Conservation (phyloP, 164 flowering plant genomes). For the Sedum album region DNA sequence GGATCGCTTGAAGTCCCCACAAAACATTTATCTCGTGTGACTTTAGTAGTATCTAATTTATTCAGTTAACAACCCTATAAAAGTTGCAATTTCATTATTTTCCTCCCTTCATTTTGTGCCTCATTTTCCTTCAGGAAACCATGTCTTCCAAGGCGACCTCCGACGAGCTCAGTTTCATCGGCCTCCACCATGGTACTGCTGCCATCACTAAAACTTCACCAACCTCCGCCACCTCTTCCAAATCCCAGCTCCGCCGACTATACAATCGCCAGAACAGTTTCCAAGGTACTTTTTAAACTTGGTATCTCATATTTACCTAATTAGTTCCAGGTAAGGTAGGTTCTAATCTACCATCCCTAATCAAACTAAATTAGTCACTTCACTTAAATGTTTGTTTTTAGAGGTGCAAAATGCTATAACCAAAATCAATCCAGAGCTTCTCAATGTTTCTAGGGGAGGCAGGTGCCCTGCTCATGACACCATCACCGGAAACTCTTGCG, state of each 20-base stretch:
- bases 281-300: conserved; percentile 25
- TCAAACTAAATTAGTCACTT: no score
- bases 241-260: conserved; percentile 22
- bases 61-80: no score
- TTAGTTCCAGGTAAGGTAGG: no score
- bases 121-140: not conserved
- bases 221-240: conserved; percentile 10
- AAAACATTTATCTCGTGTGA: no score
- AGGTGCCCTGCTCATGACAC: not conserved
- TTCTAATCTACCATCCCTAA: no score
- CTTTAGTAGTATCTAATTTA: no score
- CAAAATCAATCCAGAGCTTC: conserved; percentile 49
- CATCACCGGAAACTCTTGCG: not conserved
- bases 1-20: no score
- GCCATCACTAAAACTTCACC: no score
- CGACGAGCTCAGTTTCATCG: conserved; percentile 54
- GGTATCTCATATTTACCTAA: no score
- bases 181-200: conserved; percentile 28
- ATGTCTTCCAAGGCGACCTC: conserved; percentile 6
- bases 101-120: not conserved
- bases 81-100: not conserved
- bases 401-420: conserved; percentile 50
- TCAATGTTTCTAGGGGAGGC: conserved; percentile 37
- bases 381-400: conserved; percentile 7
- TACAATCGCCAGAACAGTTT: conserved; percentile 31